Evolutionary conservation across 371 early-diverging fungal species (phyloP).

Genomic region (Mortierella sp.): DNA sequence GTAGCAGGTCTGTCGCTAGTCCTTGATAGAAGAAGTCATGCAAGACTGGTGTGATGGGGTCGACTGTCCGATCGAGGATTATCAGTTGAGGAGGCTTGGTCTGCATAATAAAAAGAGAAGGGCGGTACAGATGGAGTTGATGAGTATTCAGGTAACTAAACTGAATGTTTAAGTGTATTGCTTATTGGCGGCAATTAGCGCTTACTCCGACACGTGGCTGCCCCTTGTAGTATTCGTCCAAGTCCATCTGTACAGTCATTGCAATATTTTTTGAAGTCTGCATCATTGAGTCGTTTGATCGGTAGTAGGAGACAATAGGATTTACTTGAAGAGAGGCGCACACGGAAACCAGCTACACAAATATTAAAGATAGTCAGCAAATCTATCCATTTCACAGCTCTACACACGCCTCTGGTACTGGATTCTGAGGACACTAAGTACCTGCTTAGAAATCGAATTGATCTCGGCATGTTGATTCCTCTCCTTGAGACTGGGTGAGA

Average conservation of each 20-base stretch:
- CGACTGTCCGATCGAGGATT: constrained; percentile 91
- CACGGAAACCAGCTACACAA: constrained; percentile 72
- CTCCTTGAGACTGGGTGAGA: constrained; percentile 33
- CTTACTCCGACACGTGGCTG: constrained; percentile 74
- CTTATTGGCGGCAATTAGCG: neutral
- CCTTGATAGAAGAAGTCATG: constrained; percentile 97
- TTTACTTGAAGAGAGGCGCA: constrained; percentile 85
- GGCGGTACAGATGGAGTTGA: neutral
- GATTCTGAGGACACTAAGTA: constrained; percentile 34
- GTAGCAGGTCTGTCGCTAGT: constrained; percentile 87
- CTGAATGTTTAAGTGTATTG: neutral
- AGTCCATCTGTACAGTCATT: constrained; percentile 77
- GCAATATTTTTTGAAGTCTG: constrained; percentile 72
- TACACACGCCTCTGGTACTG: neutral
- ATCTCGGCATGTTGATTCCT: constrained; percentile 39
- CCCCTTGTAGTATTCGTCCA: constrained; percentile 73
- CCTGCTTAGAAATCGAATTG: constrained; percentile 51
- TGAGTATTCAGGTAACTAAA: neutral
- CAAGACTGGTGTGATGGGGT: constrained; percentile 87
- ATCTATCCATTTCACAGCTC: neutral
- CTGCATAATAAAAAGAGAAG: constrained; percentile 22
- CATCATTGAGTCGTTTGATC: constrained; percentile 76
- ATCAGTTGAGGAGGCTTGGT: constrained; percentile 76
- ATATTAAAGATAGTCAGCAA: neutral
- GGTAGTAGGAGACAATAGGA: constrained; percentile 91